Evolutionary conservation across 495 filamentous ascomycete species (phyloP).

Genomic region (Penicillium ochrochloron): DNA sequence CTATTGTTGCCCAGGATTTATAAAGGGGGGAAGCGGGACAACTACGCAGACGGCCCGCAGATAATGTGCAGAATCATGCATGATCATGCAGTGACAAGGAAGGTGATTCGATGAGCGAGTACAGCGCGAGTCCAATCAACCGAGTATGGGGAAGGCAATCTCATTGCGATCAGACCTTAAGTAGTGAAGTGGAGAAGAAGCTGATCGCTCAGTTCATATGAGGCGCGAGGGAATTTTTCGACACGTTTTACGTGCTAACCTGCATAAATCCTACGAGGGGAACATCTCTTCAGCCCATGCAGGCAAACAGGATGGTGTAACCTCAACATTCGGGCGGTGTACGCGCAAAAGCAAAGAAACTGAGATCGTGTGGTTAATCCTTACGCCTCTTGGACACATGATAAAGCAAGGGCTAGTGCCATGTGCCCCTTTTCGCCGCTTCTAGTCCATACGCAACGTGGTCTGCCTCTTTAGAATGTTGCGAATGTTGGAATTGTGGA

Average conservation of each 20-base stretch:
- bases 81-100: not conserved
- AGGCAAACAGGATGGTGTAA: constrained; percentile 4
- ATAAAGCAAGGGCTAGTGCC: constrained; percentile 3
- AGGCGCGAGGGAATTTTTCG: not conserved
- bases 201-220: not conserved
- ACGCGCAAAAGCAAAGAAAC: not conserved
- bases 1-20: not conserved
- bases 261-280: constrained; percentile 4
- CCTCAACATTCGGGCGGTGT: not conserved
- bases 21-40: not conserved
- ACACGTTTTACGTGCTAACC: not conserved
- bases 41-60: constrained; percentile 2
- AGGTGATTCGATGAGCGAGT: not conserved
- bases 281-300: constrained; percentile 1
- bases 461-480: not conserved
- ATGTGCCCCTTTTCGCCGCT: constrained; percentile 1
- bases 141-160: not conserved
- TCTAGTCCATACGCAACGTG: not conserved
- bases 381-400: not conserved
- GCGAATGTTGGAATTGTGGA: not conserved
- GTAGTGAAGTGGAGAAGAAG: not conserved
- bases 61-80: constrained; percentile 7
- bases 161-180: constrained; percentile 6
- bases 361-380: not conserved
- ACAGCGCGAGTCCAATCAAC: not conserved